Evolutionary conservation across 352 stramenopile species (phyloP).

Genomic region (Phytophthora quininea): DNA sequence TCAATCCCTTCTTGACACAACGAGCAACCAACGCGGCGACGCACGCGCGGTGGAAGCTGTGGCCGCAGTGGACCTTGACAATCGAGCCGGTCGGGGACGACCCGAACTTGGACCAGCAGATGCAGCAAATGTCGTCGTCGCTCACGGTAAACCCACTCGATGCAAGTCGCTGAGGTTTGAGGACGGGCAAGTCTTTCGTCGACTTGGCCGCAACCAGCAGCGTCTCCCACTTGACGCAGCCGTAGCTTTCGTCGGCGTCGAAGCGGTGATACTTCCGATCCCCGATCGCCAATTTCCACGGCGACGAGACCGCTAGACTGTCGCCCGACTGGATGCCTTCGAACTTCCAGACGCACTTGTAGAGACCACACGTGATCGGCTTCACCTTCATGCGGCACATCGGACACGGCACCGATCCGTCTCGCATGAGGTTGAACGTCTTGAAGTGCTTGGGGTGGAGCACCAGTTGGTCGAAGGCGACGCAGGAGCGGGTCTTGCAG

Average conservation of each 20-base stretch:
- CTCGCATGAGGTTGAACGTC: conserved; percentile 20
- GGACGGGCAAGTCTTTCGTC: neutral
- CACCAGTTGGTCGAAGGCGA: conserved; percentile 25
- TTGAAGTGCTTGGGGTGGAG: conserved; percentile 16
- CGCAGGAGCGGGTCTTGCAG: conserved; percentile 13
- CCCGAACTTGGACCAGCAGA: neutral
- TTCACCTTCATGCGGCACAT: conserved; percentile 13
- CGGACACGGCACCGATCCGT: conserved; percentile 15
- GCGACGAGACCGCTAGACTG: conserved; percentile 20
- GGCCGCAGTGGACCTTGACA: neutral
- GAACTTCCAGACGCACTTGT: conserved; percentile 39
- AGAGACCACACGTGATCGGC: conserved; percentile 34
- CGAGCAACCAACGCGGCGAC: neutral
- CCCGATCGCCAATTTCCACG: conserved; percentile 13
- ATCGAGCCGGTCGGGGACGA: neutral
- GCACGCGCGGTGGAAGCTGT: neutral
- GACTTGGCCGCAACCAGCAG: neutral
- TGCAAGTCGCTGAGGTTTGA: neutral
- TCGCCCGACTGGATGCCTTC: conserved; percentile 17
- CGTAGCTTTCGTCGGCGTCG: conserved; percentile 13
- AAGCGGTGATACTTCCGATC: conserved; percentile 19
- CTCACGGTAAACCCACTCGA: neutral
- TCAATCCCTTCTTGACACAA: neutral
- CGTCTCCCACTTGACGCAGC: conserved; percentile 6
- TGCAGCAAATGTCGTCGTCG: neutral